phyloP scores from a whole-genome alignment of 2,329 filamentous ascomycete genomes.

The Ascochyta koolunga region DNA sequence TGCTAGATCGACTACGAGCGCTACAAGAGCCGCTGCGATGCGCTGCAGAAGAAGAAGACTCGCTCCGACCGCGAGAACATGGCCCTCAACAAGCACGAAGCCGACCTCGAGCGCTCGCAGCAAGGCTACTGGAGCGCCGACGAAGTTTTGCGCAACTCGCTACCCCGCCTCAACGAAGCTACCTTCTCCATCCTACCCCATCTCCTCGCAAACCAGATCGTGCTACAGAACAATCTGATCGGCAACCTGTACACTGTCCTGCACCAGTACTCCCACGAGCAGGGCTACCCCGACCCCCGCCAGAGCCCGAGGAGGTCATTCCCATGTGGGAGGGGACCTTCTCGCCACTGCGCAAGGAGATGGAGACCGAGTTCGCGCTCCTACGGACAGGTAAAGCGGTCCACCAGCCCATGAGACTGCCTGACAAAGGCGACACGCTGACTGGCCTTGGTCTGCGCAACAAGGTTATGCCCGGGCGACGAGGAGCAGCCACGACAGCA shows the following conservation, averaged over 20 bases:
- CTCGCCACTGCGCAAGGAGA: slow-evolving; percentile 66
- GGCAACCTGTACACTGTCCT: slow-evolving; percentile 79
- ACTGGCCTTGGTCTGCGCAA: slow-evolving; percentile 57
- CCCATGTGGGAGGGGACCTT: slow-evolving; percentile 69
- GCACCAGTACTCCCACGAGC: slow-evolving; percentile 73
- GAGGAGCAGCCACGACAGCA: slow-evolving; percentile 45
- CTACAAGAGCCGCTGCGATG: slow-evolving; percentile 73
- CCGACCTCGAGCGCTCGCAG: slow-evolving; percentile 68
- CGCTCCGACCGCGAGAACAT: slow-evolving; percentile 76
- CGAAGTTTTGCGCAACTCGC: slow-evolving; percentile 70
- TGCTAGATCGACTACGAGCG: slow-evolving; percentile 76
- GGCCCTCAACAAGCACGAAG: slow-evolving; percentile 72
- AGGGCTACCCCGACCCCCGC: slow-evolving; percentile 74
- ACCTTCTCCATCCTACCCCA: slow-evolving; percentile 76
- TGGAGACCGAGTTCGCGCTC: slow-evolving; percentile 67
- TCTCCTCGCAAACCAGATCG: slow-evolving; percentile 71
- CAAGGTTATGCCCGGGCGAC: slow-evolving; percentile 43
- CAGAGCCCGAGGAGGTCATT: slow-evolving; percentile 74
- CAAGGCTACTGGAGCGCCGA: slow-evolving; percentile 79
- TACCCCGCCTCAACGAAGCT: slow-evolving; percentile 74
- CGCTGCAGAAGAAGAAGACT: slow-evolving; percentile 71
- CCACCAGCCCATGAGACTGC: slow-evolving; percentile 60
- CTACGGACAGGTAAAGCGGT: slow-evolving; percentile 72
- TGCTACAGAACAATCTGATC: slow-evolving; percentile 78
- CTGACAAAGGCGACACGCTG: slow-evolving; percentile 53